Base-by-base conservation (phyloP, 2,329 filamentous ascomycete genomes). In the Trichoderma atrobrunneum region DNA sequence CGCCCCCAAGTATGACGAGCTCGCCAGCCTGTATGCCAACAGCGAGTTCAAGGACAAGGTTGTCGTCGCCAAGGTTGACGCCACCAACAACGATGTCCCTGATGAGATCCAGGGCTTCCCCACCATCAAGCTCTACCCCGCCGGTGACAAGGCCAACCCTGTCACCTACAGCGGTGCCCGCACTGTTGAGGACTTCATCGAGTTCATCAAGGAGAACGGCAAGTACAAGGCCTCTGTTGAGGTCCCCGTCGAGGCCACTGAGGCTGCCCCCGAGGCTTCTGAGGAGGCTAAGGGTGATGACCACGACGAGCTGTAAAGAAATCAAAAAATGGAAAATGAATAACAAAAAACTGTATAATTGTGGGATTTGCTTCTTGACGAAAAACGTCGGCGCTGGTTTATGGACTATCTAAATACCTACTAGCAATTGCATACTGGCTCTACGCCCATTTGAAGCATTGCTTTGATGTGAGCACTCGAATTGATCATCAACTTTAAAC, bases 81-180 rank as follows among this genome's bases (percentile, higher is more conserved):
- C 96, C 73, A 99, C 96, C 74, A 85, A 86, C 85, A 99, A 99
- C 87, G 96, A 99, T 79, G 93, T 98, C 72, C 96, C 96, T 72
- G 95, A 98, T 84, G 93, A 97, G 86, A 94, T 99, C 80, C 90
- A 93, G 84, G 96, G 96, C 75, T 99, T 99, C 92, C 96, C 96
- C 72, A 99, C 96, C 82, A 98, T 99, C 89, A 98, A 98, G 90
- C 90, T 99, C 77, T 99, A 90, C 92, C 90, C 93, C 75, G 96
- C 96, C 78, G 95, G 94, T 79, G 88, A 88, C 84, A 99, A 99
- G 91, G 87, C 88, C 80, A 86, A 90, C 77, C 93, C 96, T 73
- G 84, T 98, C 75, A 93, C 94, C 78, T 99, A 98, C 89, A 88
- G 87, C 76, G 96, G 96, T 78, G 89, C 91, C 76, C 94, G 96